Evolutionary conservation across 768 basidiomycete species (phyloP), one percentile per base, ranked within the genome.

Genomic region (Gyrodon lividus): DNA sequence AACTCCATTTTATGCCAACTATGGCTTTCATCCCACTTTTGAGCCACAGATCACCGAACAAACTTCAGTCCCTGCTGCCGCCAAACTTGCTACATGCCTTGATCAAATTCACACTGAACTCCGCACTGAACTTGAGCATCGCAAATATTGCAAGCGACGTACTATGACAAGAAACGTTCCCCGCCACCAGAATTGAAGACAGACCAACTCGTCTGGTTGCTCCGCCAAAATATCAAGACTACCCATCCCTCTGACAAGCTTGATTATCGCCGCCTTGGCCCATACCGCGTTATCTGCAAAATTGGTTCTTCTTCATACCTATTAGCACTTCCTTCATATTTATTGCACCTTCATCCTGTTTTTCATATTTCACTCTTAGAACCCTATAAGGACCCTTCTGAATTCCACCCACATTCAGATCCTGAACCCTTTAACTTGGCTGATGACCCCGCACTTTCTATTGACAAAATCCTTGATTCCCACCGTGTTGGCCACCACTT

Each of bases 161-260:
- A 66, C 37, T 70, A 67, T 56, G 55, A 76, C 50, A 30, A 56
- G 24, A 54, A 62, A 6, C 51, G 53, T 23, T 22, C 59, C 2
- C 64, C 65, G 3, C 50, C 61, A 1, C 74, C 71, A 0, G 37
- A 63, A 6, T 67, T 68, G 51, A n/a, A 69, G 39, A 56, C 53
- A 5, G 72, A 61, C 38, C 58, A 74, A n/a, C 55, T 65, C 2
- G 72, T 76, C 16, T 76, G 72, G 71, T 54, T 76, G 5, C 61
- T 72, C 2, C 58, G 59, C 10, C 60, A 59, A n/a, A 70, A 77
- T 54, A 72, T 77, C 57, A 64, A 62, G 19, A 76, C 75, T 8
- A 71, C 64, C n/a, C 60, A 72, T 13, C 74, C 74, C 2, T 70
- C 72, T 3, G 46, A 60, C 30, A 77, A 77, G 55, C 72, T 78